Percentiles rank a stretch among this genome's conserved stretches.
These are phyloP conservation scores for Acorus gramineus DNA, from an alignment of 106 monocot species.

Conservation along the genomic window DNA sequence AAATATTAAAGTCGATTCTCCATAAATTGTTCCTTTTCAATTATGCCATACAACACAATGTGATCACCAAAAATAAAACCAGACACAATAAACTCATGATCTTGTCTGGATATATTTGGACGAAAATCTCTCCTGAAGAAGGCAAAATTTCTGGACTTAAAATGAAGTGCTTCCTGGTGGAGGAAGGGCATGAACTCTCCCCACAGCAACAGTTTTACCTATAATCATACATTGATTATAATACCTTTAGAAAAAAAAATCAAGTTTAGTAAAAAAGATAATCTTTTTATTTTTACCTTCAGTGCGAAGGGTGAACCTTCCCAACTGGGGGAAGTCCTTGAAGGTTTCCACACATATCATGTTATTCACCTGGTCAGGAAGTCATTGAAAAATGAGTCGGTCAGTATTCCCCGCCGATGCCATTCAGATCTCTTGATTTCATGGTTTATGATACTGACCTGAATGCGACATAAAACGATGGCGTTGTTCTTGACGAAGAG, in stretches of 20 bases:
- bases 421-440: neutral
- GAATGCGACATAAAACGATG: slow-evolving; percentile 76
- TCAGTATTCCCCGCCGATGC: neutral
- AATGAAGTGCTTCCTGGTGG: slow-evolving; percentile 41
- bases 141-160: neutral
- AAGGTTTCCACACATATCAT: slow-evolving; percentile 91
- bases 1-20: no score
- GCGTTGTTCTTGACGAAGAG: slow-evolving; percentile 95
- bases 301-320: slow-evolving; percentile 87
- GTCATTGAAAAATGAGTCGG: neutral
- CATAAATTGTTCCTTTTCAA: no score
- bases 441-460: slow-evolving; percentile 25
- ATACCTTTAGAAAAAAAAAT: neutral
- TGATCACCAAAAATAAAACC: no score
- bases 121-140: no score
- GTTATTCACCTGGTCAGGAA: slow-evolving; percentile 57
- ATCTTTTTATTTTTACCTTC: slow-evolving; percentile 44
- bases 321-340: slow-evolving; percentile 73
- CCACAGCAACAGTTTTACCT: slow-evolving; percentile 95
- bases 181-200: slow-evolving; percentile 79
- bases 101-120: no score
- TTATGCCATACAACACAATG: no score
- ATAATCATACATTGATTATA: slow-evolving; percentile 1
- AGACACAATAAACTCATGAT: no score
- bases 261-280: neutral